Percentiles rank a stretch among this genome's conserved stretches.
phyloP scores from a whole-genome alignment of 805 yeast species.

The Grigorovia jiainica region DNA sequence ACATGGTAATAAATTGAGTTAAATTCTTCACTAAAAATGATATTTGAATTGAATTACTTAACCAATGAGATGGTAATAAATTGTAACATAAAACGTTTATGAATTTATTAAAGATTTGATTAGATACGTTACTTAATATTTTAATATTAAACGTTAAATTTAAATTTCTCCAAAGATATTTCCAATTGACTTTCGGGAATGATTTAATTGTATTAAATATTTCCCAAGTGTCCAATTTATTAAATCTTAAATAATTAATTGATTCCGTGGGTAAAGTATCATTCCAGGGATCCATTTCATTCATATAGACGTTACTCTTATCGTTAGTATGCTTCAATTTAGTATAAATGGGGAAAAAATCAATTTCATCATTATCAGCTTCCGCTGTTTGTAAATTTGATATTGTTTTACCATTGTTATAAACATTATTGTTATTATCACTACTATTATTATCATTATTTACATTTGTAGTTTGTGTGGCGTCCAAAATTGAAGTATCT shows the following conservation, averaged over 20 bases:
- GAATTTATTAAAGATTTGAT: not conserved
- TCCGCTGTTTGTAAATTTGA: too few relatives aligned
- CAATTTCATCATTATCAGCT: slow-evolving; percentile 31
- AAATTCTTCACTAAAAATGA: slow-evolving; percentile 40
- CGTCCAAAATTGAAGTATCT: not conserved
- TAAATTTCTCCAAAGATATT: slow-evolving; percentile 63
- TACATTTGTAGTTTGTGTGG: not conserved
- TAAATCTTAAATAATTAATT: not conserved
- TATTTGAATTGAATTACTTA: slow-evolving; percentile 19
- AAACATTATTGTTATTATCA: not conserved
- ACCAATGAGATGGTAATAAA: slow-evolving; percentile 1
- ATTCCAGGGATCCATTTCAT: not conserved
- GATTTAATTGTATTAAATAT: slow-evolving; percentile 54
- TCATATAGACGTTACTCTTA: too few relatives aligned
- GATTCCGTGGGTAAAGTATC: not conserved
- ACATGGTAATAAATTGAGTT: slow-evolving; percentile 64
- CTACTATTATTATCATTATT: not conserved
- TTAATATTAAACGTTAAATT: slow-evolving; percentile 73
- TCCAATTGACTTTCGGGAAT: slow-evolving; percentile 48
- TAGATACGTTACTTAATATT: slow-evolving; percentile 34
- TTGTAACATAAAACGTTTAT: not conserved
- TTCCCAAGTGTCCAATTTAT: slow-evolving; percentile 47
- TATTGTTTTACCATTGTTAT: not conserved
- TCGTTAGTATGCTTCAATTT: not conserved
- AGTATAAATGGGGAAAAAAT: slow-evolving; percentile 15